phyloP scores from a whole-genome alignment of 2,329 filamentous ascomycete genomes.

The Aspergillus viridinutans region DNA sequence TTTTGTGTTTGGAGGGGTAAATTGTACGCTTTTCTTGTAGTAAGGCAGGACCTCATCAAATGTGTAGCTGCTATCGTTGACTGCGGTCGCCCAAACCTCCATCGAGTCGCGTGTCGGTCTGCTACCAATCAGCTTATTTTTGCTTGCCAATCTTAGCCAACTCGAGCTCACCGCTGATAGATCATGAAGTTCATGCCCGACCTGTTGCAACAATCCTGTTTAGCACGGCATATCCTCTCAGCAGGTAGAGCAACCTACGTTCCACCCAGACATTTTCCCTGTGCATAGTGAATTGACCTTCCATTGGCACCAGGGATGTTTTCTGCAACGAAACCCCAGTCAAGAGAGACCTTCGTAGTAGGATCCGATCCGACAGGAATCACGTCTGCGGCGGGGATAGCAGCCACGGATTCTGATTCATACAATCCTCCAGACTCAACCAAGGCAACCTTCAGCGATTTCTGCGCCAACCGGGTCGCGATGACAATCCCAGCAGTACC shows the following conservation, averaged over 20 bases:
- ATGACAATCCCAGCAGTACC: conserved; percentile 24
- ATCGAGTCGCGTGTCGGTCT: conserved; percentile 9
- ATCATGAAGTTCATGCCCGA: conserved; percentile 23
- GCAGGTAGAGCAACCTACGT: too few relatives aligned
- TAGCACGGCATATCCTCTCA: too few relatives aligned
- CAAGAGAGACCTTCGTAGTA: conserved; percentile 2
- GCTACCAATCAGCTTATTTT: conserved; percentile 20
- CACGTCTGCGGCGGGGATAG: background rate
- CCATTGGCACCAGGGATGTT: conserved; percentile 17
- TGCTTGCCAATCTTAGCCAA: conserved; percentile 12
- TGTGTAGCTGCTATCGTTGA: conserved; percentile 14
- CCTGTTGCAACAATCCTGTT: conserved; percentile 1
- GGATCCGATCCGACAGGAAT: conserved; percentile 20
- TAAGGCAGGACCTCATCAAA: conserved; percentile 24
- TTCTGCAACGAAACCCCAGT: too few relatives aligned
- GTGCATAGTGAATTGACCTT: conserved; percentile 14
- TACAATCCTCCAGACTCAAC: conserved; percentile 29
- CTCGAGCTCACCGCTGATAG: conserved; percentile 18
- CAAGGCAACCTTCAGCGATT: conserved; percentile 21
- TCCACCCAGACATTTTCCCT: conserved; percentile 15
- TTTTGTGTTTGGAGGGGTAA: conserved; percentile 20
- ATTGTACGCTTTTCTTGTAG: conserved; percentile 24
- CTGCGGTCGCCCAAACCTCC: too few relatives aligned
- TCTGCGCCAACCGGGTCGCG: conserved; percentile 24
- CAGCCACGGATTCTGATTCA: conserved; percentile 6